Base-by-base conservation (phyloP, 441 rosid genomes). In the Lepidium campestre region DNA sequence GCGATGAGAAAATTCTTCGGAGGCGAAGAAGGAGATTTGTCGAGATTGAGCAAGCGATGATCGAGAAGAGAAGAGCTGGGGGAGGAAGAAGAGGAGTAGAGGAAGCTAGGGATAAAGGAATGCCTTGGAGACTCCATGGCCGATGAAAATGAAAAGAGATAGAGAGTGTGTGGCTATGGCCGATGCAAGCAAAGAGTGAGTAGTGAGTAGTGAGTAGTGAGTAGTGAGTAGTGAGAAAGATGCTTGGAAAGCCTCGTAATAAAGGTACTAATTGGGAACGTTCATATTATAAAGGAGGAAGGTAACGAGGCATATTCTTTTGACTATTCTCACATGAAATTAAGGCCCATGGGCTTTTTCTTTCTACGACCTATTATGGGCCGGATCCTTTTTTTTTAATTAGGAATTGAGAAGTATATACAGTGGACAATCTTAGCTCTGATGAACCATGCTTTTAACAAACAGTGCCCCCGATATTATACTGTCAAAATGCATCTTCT, bases 91-190 rank as follows among this genome's bases (percentile, higher is more conserved):
- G 52, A 49, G 10, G 56, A 27, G 82, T 90, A 88, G 49, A 90
- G 91, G 81, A 78, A 86, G 82, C 47, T 57, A 0, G 93, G 93
- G 70, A 88, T 82, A 40, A 84, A 81, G 13, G 90, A 76, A 6
- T 83, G 77, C 15, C 75, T 79, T 0, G 79, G 67, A 37, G 83
- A 78, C 10, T 86, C 91, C 8, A 63, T 58, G 10, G 44, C 31
- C 9, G 41, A 19, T 14, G 20, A 13, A 13, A 23, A 2, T 2
- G 15, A 10, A 27, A 6, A 45, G 23, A 23, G 27, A 15, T 6
- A 11, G 40, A 18, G 49, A 27, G 29, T 8, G n/a, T 11, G 40
- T 4, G 40, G 36, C 11, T 32, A 32, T 32, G 36, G 36, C n/a
- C n/a, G n/a, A n/a, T n/a, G n/a, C n/a, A n/a, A n/a, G n/a, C n/a